Percentiles rank a stretch among this genome's conserved stretches.
These are phyloP conservation scores for Choiromyces venosus DNA, from an alignment of 495 filamentous ascomycete genomes.

Conservation along the genomic window DNA sequence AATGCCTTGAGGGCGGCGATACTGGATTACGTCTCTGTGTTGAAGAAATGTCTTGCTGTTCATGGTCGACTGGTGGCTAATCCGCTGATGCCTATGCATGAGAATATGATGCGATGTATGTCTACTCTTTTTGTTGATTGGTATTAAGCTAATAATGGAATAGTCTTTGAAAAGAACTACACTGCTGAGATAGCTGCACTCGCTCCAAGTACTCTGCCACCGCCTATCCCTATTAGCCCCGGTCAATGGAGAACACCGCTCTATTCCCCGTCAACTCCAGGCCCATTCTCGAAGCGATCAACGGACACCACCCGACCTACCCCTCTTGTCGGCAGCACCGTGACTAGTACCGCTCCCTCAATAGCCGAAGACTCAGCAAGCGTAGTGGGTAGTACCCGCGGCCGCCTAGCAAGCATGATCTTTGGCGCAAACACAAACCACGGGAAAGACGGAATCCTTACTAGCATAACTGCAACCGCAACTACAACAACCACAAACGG, in stretches of 20 bases:
- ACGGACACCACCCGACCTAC: slow-evolving; percentile 12
- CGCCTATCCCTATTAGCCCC: slow-evolving; percentile 41
- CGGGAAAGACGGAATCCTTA: slow-evolving; percentile 34
- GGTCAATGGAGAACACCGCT: slow-evolving; percentile 30
- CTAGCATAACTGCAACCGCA: slow-evolving; percentile 31
- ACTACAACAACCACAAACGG: not conserved
- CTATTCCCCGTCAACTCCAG: slow-evolving; percentile 23
- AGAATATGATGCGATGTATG: slow-evolving; percentile 34
- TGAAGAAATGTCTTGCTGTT: slow-evolving; percentile 73
- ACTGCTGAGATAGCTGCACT: slow-evolving; percentile 58
- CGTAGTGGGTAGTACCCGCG: slow-evolving; percentile 24
- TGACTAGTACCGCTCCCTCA: not conserved
- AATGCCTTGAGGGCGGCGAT: slow-evolving; percentile 80
- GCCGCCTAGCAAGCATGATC: slow-evolving; percentile 40
- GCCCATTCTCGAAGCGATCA: slow-evolving; percentile 4
- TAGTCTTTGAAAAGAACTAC: slow-evolving; percentile 59
- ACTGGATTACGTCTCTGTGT: slow-evolving; percentile 78
- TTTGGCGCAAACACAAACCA: slow-evolving; percentile 31
- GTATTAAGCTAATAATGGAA: slow-evolving; percentile 6
- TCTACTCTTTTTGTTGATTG: not conserved
- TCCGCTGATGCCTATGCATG: slow-evolving; percentile 29
- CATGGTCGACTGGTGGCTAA: slow-evolving; percentile 39
- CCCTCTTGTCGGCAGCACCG: slow-evolving; percentile 6
- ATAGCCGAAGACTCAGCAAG: slow-evolving; percentile 16
- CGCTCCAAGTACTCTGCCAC: slow-evolving; percentile 42